Evolutionary conservation across 768 basidiomycete genomes (phyloP).

Genomic region (Amyloporia xantha): DNA sequence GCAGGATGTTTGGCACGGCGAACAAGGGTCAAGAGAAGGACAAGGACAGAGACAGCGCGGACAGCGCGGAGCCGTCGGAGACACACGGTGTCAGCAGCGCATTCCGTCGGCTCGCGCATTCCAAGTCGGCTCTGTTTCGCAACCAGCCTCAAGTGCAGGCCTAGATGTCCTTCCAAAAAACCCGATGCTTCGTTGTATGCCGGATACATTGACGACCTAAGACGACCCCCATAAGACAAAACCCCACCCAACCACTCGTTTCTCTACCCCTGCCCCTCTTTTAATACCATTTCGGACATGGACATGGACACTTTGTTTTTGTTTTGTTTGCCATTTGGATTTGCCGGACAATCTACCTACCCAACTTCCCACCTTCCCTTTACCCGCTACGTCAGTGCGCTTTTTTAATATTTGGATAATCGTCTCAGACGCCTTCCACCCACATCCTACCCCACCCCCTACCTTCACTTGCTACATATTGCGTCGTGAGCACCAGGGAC

Average conservation of each 20-base stretch:
- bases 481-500: background rate
- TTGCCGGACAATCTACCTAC: conserved; percentile 21
- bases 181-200: conserved; percentile 2
- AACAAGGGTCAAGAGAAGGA: conserved; percentile 31
- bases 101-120: conserved; percentile 38
- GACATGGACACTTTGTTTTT: conserved; percentile 2
- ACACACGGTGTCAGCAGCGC: conserved; percentile 24
- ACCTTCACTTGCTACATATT: background rate
- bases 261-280: conserved; percentile 9
- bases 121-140: conserved; percentile 39
- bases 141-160: conserved; percentile 14
- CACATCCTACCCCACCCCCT: conserved; percentile 2
- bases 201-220: conserved; percentile 1
- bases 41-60: conserved; percentile 19
- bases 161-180: conserved; percentile 7
- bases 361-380: conserved; percentile 5
- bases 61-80: conserved; percentile 22
- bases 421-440: conserved; percentile 11
- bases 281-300: conserved; percentile 1
- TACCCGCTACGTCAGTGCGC: conserved; percentile 9
- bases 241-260: conserved; percentile 5
- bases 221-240: background rate
- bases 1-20: conserved; percentile 70
- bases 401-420: conserved; percentile 4
- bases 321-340: conserved; percentile 5